Evolutionary conservation across 2,329 filamentous ascomycete species (phyloP), one percentile per base, ranked within the genome.

Genomic region (Stachybotrys chartarum): DNA sequence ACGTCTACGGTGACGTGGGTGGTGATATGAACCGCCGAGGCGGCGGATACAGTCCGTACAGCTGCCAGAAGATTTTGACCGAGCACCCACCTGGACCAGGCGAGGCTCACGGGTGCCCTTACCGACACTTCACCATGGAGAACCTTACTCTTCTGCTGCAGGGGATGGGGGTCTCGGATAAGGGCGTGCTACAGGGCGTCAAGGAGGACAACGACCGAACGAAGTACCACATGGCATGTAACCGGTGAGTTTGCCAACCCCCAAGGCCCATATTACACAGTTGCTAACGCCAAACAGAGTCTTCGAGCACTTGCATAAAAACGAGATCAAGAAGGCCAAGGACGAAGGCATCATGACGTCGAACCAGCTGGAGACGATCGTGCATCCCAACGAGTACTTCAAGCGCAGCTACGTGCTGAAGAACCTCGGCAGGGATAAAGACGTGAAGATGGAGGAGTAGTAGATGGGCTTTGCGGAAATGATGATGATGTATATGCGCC

Each of bases 341-440:
- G 88, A 92, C 47, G 85, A 91, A 52, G 80, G 83, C 6, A 77
- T 85, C 53, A 87, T 87, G 84, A 85, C 79, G 12, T 75, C 86
- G 7, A 84, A 84, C 16, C 90, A 96, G 69, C 78, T 96, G 47
- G 93, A 97, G 72, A 97, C 93, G 0, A 96, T 99, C 67, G 86
- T 96, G 24, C 94, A 99, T 72, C 94, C 94, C 11, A 99, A 99
- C 70, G 92, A 93, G 61, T 99, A 97, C 73, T 99, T 97, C 73
- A 97, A 96, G 79, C 82, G 93, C 55, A 96, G 91, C 69, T 97
- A 91, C 70, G 66, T 95, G 63, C 75, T 99, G 58, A 96, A 91
- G 77, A 90, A 94, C 68, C 71, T 95, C 30, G 85, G 72, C 52
- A 84, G 73, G 24, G 74, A 74, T 57, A 72, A 75, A 17, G 81